phyloP scores from a whole-genome alignment of 345 rosid species.

The Eucalyptus albens region DNA sequence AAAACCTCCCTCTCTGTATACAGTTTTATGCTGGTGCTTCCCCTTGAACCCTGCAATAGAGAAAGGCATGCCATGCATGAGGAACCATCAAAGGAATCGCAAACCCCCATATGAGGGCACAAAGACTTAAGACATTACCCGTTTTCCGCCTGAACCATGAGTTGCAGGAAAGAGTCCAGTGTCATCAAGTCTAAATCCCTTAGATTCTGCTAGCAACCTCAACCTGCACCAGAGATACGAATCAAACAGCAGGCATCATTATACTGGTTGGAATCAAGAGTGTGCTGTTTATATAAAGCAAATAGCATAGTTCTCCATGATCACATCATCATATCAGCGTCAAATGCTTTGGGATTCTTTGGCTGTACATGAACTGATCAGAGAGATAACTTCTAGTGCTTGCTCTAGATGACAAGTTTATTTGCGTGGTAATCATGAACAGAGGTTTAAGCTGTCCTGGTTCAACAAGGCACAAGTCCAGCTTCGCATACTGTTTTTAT shows the following conservation, averaged over 20 bases:
- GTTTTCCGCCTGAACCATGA: conserved; percentile 58
- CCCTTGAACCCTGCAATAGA: conserved; percentile 52
- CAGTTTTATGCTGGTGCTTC: conserved; percentile 45
- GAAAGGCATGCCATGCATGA: neutral
- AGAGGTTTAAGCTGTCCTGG: neutral
- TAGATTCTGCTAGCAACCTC: conserved; percentile 83
- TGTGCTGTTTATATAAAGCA: neutral
- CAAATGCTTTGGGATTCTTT: neutral
- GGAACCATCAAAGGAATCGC: neutral
- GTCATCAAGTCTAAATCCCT: conserved; percentile 83
- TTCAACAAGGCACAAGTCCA: neutral
- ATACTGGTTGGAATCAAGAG: neutral
- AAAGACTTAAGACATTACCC: conserved; percentile 22
- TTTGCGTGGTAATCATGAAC: neutral
- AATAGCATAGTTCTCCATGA: neutral
- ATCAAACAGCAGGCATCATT: neutral
- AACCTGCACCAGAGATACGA: conserved; percentile 33
- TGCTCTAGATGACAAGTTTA: neutral
- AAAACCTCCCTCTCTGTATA: conserved; percentile 66
- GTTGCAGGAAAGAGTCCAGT: conserved; percentile 89
- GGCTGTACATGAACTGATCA: neutral
- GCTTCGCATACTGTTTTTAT: neutral
- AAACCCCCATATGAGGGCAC: neutral
- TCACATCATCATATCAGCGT: neutral
- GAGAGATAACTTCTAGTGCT: neutral